These are phyloP conservation scores for Sarocladium oryzae DNA, from an alignment of 2,329 filamentous ascomycete species.

Conservation along the genomic window DNA sequence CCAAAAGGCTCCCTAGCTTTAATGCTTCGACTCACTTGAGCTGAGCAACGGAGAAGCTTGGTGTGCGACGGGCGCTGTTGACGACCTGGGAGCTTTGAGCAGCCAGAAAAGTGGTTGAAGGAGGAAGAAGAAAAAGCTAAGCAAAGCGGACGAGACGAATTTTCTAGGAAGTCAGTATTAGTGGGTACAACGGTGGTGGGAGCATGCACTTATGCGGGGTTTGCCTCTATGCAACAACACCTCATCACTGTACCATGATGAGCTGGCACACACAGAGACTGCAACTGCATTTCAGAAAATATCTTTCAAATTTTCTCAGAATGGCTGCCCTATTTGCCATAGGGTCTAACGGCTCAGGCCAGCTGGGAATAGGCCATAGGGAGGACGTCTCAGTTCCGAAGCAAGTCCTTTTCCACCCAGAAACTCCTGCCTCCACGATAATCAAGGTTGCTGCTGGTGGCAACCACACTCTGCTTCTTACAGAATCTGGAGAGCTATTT, in stretches of 20 bases:
- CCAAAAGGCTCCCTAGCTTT: neutral
- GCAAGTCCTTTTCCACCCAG: slow-evolving; percentile 48
- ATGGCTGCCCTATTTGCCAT: slow-evolving; percentile 58
- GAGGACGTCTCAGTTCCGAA: slow-evolving; percentile 66
- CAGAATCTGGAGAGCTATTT: slow-evolving; percentile 51
- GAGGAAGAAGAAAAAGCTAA: slow-evolving; percentile 12
- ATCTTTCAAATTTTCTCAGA: too few species aligned
- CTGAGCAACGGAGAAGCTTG: neutral
- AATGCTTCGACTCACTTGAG: neutral
- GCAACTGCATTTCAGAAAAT: too few species aligned
- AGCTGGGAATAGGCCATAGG: slow-evolving; percentile 64
- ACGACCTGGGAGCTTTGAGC: neutral
- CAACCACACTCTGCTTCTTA: slow-evolving; percentile 77
- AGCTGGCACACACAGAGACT: too few species aligned
- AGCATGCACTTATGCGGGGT: slow-evolving; percentile 8
- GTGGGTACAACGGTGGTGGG: neutral
- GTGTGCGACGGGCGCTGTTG: neutral
- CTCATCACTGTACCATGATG: too few species aligned
- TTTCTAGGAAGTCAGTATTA: slow-evolving; percentile 1
- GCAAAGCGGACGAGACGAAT: slow-evolving; percentile 10
- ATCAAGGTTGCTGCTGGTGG: slow-evolving; percentile 57
- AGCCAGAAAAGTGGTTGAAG: slow-evolving; percentile 9
- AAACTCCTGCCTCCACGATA: slow-evolving; percentile 28
- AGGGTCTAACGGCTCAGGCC: slow-evolving; percentile 71
- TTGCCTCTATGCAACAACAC: neutral